phyloP scores from a whole-genome alignment of 2,329 filamentous ascomycete genomes.

The Dothideomycetes sp. region DNA sequence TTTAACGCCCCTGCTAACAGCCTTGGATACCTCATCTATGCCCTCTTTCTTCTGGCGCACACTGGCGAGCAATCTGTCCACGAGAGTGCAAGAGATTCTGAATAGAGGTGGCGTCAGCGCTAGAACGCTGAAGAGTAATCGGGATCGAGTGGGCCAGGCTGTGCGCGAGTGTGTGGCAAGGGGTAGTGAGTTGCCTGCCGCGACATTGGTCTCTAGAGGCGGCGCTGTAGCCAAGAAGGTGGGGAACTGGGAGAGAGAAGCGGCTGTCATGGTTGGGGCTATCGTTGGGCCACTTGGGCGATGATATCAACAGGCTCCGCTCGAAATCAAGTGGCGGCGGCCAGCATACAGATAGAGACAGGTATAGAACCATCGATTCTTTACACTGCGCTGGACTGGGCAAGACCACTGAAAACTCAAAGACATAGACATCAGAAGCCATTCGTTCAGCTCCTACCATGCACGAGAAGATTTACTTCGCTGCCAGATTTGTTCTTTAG shows the following conservation, averaged over 20 bases:
- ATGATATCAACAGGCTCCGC: slow-evolving; percentile 11
- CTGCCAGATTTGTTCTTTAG: too few species aligned
- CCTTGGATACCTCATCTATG: slow-evolving; percentile 79
- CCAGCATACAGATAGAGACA: too few species aligned
- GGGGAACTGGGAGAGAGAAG: slow-evolving; percentile 73
- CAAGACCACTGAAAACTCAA: too few species aligned
- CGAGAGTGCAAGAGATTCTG: slow-evolving; percentile 74
- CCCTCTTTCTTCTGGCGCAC: slow-evolving; percentile 91
- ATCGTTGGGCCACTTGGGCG: slow-evolving; percentile 49
- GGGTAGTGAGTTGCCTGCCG: slow-evolving; percentile 59
- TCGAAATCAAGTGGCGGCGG: too few species aligned
- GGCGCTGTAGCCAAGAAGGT: slow-evolving; percentile 25
- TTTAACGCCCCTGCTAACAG: slow-evolving; percentile 44
- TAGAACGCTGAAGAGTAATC: slow-evolving; percentile 67
- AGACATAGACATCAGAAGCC: too few species aligned
- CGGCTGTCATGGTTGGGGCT: slow-evolving; percentile 87
- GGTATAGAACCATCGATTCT: too few species aligned
- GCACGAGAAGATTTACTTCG: too few species aligned
- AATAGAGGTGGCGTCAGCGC: slow-evolving; percentile 73
- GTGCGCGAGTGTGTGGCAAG: slow-evolving; percentile 73
- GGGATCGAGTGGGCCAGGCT: slow-evolving; percentile 61
- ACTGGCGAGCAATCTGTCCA: slow-evolving; percentile 65
- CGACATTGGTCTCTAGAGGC: slow-evolving; percentile 26
- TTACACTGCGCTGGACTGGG: too few species aligned
- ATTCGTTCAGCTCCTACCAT: too few species aligned